Percentiles rank a stretch among this genome's conserved stretches.
These are phyloP conservation scores for Tricholoma sp. DNA, from an alignment of 768 basidiomycete genomes.

Conservation along the genomic window DNA sequence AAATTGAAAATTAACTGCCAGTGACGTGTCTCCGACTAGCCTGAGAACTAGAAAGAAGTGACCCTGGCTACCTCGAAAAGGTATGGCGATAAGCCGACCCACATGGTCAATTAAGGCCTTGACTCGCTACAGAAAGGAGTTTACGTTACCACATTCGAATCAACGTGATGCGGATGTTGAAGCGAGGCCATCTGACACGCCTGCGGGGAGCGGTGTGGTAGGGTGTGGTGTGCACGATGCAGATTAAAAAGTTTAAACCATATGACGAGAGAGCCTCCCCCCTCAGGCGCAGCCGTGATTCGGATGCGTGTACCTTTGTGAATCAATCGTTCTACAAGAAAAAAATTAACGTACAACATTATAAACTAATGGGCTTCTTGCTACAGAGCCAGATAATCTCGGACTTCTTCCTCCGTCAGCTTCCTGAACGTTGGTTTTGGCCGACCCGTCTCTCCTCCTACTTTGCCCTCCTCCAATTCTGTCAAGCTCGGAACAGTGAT, in stretches of 20 bases:
- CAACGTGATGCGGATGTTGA: neutral
- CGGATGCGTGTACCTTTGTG: neutral
- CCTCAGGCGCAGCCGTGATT: neutral
- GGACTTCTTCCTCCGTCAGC: slow-evolving; percentile 93
- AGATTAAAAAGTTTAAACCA: neutral
- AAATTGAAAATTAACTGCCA: neutral
- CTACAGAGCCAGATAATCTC: slow-evolving; percentile 89
- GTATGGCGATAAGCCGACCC: neutral
- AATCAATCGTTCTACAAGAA: slow-evolving; percentile 3
- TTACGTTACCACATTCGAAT: neutral
- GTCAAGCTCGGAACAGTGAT: slow-evolving; percentile 80
- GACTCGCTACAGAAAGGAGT: neutral
- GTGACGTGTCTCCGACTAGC: no score
- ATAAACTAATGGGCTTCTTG: slow-evolving; percentile 7
- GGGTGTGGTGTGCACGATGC: neutral
- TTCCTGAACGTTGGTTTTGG: slow-evolving; percentile 91
- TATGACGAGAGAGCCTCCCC: neutral
- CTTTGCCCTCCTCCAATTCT: slow-evolving; percentile 66
- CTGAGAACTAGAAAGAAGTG: neutral
- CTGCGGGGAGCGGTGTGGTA: neutral
- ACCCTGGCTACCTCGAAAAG: neutral
- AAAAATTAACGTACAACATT: slow-evolving; percentile 21
- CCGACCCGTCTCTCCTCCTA: slow-evolving; percentile 62
- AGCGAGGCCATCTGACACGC: neutral
- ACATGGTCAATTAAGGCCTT: neutral